These are phyloP conservation scores for Globisporangium uncinulatum DNA, from an alignment of 352 stramenopile genomes.

Conservation along the genomic window DNA sequence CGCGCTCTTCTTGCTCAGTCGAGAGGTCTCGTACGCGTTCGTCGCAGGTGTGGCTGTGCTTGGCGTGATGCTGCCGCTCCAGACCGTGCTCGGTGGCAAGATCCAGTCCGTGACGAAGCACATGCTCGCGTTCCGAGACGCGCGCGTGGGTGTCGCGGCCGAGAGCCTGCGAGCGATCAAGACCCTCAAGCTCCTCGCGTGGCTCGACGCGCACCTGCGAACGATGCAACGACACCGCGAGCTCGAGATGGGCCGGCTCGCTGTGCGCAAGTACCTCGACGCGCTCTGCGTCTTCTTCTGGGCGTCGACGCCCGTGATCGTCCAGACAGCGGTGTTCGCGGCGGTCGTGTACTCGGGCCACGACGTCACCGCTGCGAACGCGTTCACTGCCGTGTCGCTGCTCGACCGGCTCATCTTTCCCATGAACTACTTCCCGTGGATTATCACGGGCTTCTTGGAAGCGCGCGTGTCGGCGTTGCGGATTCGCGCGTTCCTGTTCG, in stretches of 20 bases:
- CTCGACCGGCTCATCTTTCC: constrained; percentile 87
- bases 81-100: constrained; percentile 67
- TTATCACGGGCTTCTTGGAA: constrained; percentile 88
- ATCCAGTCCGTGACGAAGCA: constrained; percentile 65
- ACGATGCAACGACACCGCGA: constrained; percentile 43
- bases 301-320: constrained; percentile 83
- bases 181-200: constrained; percentile 76
- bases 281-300: constrained; percentile 90
- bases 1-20: constrained; percentile 62
- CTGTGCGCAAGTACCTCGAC: constrained; percentile 83
- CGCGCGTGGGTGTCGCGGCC: constrained; percentile 58
- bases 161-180: constrained; percentile 70
- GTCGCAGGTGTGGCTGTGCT: constrained; percentile 72
- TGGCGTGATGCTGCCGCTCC: constrained; percentile 79
- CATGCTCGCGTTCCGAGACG: constrained; percentile 81
- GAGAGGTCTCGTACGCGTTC: constrained; percentile 83
- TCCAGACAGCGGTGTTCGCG: constrained; percentile 81
- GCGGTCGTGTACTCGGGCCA: constrained; percentile 64
- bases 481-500: constrained; percentile 71
- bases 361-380: constrained; percentile 72
- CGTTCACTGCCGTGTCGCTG: constrained; percentile 82
- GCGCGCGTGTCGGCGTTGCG: constrained; percentile 75
- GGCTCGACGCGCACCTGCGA: constrained; percentile 38
- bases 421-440: constrained; percentile 91
- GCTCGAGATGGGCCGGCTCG: constrained; percentile 67